These are phyloP conservation scores for Diplodia sapinea DNA, from an alignment of 2,329 filamentous ascomycete genomes.

Conservation along the genomic window DNA sequence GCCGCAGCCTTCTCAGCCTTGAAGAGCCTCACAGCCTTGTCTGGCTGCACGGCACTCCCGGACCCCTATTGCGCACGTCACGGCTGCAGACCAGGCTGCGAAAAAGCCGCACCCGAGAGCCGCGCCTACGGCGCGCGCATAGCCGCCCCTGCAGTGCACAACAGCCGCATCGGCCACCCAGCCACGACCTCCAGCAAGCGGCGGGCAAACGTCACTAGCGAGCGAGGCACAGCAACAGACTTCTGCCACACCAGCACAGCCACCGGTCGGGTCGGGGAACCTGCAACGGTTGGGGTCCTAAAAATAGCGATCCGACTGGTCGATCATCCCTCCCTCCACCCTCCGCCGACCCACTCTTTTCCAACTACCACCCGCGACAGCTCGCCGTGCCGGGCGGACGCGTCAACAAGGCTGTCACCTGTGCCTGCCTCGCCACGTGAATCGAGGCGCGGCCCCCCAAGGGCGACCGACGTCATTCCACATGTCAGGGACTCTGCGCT, in stretches of 20 bases:
- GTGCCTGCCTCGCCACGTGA: constrained; percentile 17
- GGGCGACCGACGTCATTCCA: constrained; percentile 13
- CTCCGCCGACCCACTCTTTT: neutral
- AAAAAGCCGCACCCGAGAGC: neutral
- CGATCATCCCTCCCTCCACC: neutral
- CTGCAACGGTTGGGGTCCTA: constrained; percentile 11
- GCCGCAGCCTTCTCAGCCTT: constrained; percentile 4
- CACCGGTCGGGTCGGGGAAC: neutral
- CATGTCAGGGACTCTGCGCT: neutral
- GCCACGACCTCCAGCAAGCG: neutral
- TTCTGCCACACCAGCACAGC: constrained; percentile 18
- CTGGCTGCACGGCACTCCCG: no score
- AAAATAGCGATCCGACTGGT: constrained; percentile 16
- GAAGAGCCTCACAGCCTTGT: constrained; percentile 11
- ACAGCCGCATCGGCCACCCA: constrained; percentile 3
- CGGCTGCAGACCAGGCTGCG: constrained; percentile 21
- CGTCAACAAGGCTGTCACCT: constrained; percentile 2
- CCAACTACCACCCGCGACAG: neutral
- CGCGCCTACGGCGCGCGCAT: constrained; percentile 10
- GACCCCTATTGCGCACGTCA: constrained; percentile 8
- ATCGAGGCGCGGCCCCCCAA: neutral
- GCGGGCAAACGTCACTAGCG: no score
- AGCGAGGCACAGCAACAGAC: neutral
- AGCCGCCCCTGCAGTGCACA: neutral
- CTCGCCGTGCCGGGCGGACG: neutral